Conservation (phyloP, 148 eudicot genomes). For the Rhododendron mucronatum region DNA sequence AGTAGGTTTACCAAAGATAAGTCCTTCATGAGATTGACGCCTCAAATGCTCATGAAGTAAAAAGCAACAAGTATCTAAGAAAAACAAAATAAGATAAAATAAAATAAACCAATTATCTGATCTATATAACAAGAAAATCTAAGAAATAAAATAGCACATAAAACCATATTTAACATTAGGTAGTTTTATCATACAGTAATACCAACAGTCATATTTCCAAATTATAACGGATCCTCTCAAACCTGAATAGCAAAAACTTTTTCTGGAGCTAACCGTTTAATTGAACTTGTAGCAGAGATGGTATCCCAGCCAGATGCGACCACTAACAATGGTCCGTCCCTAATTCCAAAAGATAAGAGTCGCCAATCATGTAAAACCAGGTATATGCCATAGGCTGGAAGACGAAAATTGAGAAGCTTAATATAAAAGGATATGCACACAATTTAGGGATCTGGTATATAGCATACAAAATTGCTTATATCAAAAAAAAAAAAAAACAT, state of each 20-base stretch:
- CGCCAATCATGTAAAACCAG: no score
- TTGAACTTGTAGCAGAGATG: conserved; percentile 61
- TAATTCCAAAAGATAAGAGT: conserved; percentile 8
- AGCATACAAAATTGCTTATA: no score
- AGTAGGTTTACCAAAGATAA: background rate
- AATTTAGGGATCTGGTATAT: no score
- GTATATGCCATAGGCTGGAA: no score
- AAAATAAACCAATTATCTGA: no score
- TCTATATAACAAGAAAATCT: background rate
- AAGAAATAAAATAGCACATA: background rate
- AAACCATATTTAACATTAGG: background rate
- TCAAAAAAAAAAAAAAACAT: no score
- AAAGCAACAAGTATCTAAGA: background rate
- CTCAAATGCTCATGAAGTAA: background rate
- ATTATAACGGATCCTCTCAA: conserved; percentile 13
- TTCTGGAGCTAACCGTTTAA: conserved; percentile 69
- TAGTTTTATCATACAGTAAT: background rate
- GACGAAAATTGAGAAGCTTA: no score
- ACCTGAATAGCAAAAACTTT: conserved; percentile 85
- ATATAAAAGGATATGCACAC: no score
- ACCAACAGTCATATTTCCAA: background rate
- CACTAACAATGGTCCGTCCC: conserved; percentile 81
- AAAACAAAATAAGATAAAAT: no score
- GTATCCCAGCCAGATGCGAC: conserved; percentile 92
- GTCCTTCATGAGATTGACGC: no score